Conservation (phyloP, 2,329 filamentous ascomycete genomes). For the Berkeleyomyces rouxiae region DNA sequence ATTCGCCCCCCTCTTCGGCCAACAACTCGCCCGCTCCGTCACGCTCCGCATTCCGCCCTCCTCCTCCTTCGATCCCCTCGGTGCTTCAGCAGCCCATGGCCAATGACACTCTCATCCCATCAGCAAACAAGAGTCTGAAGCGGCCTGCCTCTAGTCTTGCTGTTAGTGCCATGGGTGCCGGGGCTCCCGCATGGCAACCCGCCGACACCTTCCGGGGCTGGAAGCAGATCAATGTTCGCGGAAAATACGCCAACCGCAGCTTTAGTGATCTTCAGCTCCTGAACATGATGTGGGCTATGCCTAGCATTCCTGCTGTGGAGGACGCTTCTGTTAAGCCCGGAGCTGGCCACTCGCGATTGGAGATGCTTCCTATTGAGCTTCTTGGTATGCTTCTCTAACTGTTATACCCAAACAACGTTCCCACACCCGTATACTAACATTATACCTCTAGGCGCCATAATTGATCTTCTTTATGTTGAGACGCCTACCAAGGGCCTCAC, state of each 20-base stretch:
- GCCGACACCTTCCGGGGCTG: slow-evolving; percentile 42
- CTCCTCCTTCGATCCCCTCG: slow-evolving; percentile 20
- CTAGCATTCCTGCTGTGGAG: slow-evolving; percentile 11
- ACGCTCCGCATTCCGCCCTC: slow-evolving; percentile 34
- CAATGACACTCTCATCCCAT: background rate
- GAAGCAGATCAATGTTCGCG: slow-evolving; percentile 44
- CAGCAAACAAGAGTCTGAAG: background rate
- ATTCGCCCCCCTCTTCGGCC: slow-evolving; percentile 34
- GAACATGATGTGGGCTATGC: slow-evolving; percentile 36
- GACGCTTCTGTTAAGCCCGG: slow-evolving; percentile 13
- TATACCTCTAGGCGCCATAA: slow-evolving; percentile 46
- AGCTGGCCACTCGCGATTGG: slow-evolving; percentile 40
- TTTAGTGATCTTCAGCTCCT: slow-evolving; percentile 41
- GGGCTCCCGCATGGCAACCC: slow-evolving; percentile 40
- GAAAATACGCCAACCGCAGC: slow-evolving; percentile 43
- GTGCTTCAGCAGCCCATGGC: background rate
- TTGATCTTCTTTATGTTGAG: slow-evolving; percentile 57
- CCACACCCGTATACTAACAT: slow-evolving; percentile 8
- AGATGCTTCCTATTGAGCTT: slow-evolving; percentile 53
- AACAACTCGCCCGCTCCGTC: slow-evolving; percentile 29
- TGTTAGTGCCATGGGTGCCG: slow-evolving; percentile 28
- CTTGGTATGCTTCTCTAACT: slow-evolving; percentile 37
- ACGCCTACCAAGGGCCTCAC: slow-evolving; percentile 56
- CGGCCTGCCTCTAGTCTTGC: background rate
- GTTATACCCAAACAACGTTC: background rate